A percentile compares a stretch with the other conserved stretches of the same genome.
phyloP scores from a whole-genome alignment of 163 green algal genomes.

The Prototheca wickerhamii region DNA sequence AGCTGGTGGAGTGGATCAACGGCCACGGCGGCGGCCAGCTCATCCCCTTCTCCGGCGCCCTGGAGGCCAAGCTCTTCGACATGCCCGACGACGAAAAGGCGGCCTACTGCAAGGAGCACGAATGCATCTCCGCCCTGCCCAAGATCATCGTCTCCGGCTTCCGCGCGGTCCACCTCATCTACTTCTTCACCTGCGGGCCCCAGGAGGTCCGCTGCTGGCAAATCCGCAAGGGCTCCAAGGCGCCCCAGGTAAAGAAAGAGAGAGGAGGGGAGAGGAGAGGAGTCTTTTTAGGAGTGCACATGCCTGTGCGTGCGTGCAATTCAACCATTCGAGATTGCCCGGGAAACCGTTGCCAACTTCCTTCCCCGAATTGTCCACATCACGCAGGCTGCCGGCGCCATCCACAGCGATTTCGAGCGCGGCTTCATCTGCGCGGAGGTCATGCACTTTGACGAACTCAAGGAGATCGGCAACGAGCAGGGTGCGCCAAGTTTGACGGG shows the following conservation, averaged over 20 bases:
- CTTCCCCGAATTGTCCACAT: constrained; percentile 1
- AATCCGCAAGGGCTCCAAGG: constrained; percentile 77
- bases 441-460: constrained; percentile 72
- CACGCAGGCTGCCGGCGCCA: constrained; percentile 72
- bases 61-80: constrained; percentile 62
- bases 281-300: too few species aligned
- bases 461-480: constrained; percentile 68
- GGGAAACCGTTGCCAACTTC: too few species aligned
- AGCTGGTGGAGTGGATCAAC: constrained; percentile 37
- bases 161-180: constrained; percentile 87
- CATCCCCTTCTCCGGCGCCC: constrained; percentile 78
- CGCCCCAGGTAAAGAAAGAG: constrained; percentile 50
- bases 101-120: constrained; percentile 65
- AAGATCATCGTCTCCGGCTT: constrained; percentile 98
- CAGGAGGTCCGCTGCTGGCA: constrained; percentile 96
- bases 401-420: constrained; percentile 90
- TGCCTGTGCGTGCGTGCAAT: not conserved
- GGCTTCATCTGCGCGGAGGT: constrained; percentile 99
- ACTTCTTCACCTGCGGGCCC: constrained; percentile 97
- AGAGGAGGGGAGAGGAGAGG: not conserved
- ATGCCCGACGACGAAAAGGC: constrained; percentile 72
- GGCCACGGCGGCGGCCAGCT: constrained; percentile 72
- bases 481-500: constrained; percentile 18
- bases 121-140: constrained; percentile 51
- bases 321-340: too few species aligned